Evolutionary conservation across 345 rosid species (phyloP).

Genomic region (Bretschneidera sinensis): DNA sequence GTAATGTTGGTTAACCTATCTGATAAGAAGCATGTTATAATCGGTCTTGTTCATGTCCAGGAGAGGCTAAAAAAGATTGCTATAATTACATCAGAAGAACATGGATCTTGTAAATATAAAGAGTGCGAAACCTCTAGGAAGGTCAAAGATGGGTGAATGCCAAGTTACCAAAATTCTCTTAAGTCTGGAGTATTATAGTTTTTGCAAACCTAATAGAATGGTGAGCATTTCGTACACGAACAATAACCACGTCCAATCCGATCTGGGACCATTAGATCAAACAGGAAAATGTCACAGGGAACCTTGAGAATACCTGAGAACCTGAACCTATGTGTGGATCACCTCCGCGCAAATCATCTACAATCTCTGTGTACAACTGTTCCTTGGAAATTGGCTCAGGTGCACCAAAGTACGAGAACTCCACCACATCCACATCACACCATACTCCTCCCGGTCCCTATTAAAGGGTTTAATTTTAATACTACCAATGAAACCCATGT

Average conservation of each 20-base stretch:
- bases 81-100: too few species aligned
- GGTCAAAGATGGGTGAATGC: too few species aligned
- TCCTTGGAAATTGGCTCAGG: slow-evolving; percentile 86
- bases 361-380: slow-evolving; percentile 78
- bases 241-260: not conserved
- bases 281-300: too few species aligned
- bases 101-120: too few species aligned
- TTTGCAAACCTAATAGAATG: too few species aligned
- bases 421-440: slow-evolving; percentile 98
- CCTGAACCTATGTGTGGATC: slow-evolving; percentile 91
- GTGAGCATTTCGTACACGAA: not conserved
- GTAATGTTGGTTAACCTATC: too few species aligned
- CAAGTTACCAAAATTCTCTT: too few species aligned
- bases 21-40: too few species aligned
- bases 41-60: too few species aligned
- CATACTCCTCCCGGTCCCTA: slow-evolving; percentile 98
- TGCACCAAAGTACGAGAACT: slow-evolving; percentile 88
- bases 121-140: too few species aligned
- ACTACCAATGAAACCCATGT: not conserved
- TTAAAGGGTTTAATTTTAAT: slow-evolving; percentile 8
- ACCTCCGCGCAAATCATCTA: slow-evolving; percentile 87
- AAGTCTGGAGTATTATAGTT: too few species aligned
- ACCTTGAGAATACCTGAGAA: slow-evolving; percentile 66
- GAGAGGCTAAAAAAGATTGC: too few species aligned
- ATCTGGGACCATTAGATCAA: not conserved